A percentile compares a stretch with the other conserved stretches of the same genome.
These are phyloP conservation scores for Penicillium sp. DNA, from an alignment of 2,329 filamentous ascomycete species.

Conservation along the genomic window DNA sequence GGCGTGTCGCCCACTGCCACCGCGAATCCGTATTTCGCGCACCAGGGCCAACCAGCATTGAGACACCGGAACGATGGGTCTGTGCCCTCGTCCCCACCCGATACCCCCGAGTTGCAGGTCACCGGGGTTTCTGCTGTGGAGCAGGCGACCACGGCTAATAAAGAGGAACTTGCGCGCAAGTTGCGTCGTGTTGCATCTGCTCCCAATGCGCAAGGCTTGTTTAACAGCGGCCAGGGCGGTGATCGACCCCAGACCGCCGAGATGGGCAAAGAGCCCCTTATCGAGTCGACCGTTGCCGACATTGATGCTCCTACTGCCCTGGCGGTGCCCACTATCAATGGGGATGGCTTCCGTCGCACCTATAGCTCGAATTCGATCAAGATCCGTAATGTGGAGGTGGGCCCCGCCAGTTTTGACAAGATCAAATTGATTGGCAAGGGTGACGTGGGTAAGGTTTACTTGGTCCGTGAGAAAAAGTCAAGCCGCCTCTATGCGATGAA, in stretches of 20 bases:
- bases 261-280: conserved; percentile 76
- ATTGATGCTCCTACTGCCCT: conserved; percentile 42
- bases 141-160: conserved; percentile 73
- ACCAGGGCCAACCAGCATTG: conserved; percentile 89
- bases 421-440: conserved; percentile 99
- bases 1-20: conserved; percentile 85
- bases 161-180: conserved; percentile 92
- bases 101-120: conserved; percentile 77
- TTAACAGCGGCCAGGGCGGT: conserved; percentile 60
- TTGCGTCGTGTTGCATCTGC: conserved; percentile 92
- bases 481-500: conserved; percentile 97
- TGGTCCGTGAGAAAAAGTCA: conserved; percentile 98
- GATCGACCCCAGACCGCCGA: conserved; percentile 82
- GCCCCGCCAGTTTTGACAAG: conserved; percentile 95
- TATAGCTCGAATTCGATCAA: conserved; percentile 99
- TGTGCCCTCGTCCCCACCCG: conserved; percentile 86
- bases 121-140: conserved; percentile 65
- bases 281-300: conserved; percentile 56
- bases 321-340: conserved; percentile 36
- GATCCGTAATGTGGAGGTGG: conserved; percentile 93
- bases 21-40: conserved; percentile 95
- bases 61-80: conserved; percentile 94
- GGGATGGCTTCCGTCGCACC: conserved; percentile 79
- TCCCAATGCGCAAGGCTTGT: conserved; percentile 93
- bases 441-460: conserved; percentile 96